Percentiles rank a stretch among this genome's conserved stretches.
These are phyloP conservation scores for Aspergillus quadricinctus DNA, from an alignment of 2,329 filamentous ascomycete genomes.

Conservation along the genomic window DNA sequence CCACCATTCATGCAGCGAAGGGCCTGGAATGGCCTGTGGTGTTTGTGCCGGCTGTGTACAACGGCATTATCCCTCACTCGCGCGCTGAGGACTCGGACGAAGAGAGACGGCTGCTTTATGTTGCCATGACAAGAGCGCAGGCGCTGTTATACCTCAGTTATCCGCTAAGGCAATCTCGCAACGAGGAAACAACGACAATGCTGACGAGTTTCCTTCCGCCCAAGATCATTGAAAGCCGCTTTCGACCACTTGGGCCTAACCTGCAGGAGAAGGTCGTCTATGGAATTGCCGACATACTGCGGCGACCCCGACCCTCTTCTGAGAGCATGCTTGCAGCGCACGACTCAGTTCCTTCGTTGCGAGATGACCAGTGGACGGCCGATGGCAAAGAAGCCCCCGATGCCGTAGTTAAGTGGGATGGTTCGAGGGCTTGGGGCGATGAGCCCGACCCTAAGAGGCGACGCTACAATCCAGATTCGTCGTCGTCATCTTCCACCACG, in stretches of 20 bases:
- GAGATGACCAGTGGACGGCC: constrained; percentile 64
- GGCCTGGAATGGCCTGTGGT: constrained; percentile 95
- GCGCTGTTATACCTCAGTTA: constrained; percentile 80
- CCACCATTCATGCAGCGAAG: constrained; percentile 94
- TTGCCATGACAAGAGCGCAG: constrained; percentile 93
- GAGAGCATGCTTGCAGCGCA: constrained; percentile 50
- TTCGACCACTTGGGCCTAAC: constrained; percentile 63
- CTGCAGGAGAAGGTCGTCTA: constrained; percentile 60
- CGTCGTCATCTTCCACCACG: constrained; percentile 10
- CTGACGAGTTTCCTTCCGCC: constrained; percentile 69
- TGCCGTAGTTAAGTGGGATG: constrained; percentile 37
- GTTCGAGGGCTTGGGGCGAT: constrained; percentile 16
- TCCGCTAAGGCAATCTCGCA: constrained; percentile 62
- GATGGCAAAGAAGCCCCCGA: constrained; percentile 52
- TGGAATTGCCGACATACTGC: constrained; percentile 67
- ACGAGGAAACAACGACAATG: constrained; percentile 52
- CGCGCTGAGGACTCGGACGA: constrained; percentile 81
- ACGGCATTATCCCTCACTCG: constrained; percentile 85
- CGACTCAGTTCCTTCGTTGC: constrained; percentile 44
- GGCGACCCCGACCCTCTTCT: constrained; percentile 56
- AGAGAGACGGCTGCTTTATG: constrained; percentile 83
- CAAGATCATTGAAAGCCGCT: constrained; percentile 47
- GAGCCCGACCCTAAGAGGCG: constrained; percentile 25
- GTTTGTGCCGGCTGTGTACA: constrained; percentile 85
- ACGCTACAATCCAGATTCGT: constrained; percentile 21